phyloP scores from a whole-genome alignment of 768 basidiomycete species.

The Phaffia tasmanica region DNA sequence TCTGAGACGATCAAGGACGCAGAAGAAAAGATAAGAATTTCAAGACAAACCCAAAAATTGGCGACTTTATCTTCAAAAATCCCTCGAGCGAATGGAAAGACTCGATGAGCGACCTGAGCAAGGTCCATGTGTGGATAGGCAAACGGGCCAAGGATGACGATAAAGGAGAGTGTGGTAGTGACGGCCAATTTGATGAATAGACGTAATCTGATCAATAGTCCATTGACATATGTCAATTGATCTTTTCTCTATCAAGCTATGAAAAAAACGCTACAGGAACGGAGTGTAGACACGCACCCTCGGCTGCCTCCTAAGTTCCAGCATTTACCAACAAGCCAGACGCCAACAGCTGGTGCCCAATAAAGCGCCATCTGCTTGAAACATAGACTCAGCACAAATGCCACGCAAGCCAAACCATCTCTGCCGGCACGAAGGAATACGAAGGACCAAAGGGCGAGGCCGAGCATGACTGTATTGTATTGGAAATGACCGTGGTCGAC shows the following conservation, averaged over 20 bases:
- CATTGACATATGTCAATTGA: neutral
- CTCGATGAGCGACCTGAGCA: conserved; percentile 56
- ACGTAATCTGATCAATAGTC: conserved; percentile 36
- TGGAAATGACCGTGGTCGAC: conserved; percentile 93
- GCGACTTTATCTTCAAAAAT: conserved; percentile 50
- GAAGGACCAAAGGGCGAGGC: conserved; percentile 43
- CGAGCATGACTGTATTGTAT: conserved; percentile 90
- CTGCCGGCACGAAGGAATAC: conserved; percentile 30
- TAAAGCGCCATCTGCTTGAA: conserved; percentile 97
- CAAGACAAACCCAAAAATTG: conserved; percentile 61
- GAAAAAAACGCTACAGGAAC: neutral
- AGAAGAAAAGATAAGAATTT: neutral
- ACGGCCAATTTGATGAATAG: conserved; percentile 59
- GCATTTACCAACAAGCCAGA: conserved; percentile 82
- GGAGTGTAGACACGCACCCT: conserved; percentile 48
- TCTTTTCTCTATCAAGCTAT: neutral
- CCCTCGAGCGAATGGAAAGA: conserved; percentile 85
- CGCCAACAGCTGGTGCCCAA: conserved; percentile 83
- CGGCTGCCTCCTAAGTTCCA: conserved; percentile 57
- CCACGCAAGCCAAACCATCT: conserved; percentile 64
- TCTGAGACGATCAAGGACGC: too few relatives aligned
- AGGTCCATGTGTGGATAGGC: conserved; percentile 47
- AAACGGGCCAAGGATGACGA: conserved; percentile 66
- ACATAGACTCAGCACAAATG: conserved; percentile 70
- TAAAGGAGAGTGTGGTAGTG: conserved; percentile 53